phyloP scores from a whole-genome alignment of 352 stramenopile genomes.

The Globisporangium carolinianum region DNA sequence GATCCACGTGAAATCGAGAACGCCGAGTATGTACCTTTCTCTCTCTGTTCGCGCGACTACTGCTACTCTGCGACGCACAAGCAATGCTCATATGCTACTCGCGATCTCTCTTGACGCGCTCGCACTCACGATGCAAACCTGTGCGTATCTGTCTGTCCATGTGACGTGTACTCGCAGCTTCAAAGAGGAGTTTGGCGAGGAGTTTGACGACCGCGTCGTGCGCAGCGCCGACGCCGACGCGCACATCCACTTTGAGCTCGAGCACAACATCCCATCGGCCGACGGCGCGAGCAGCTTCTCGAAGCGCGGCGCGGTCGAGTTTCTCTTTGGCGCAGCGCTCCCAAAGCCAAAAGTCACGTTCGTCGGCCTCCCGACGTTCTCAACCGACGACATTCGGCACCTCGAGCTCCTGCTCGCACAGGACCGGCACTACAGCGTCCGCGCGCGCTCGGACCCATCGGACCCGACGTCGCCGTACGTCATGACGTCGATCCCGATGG shows the following conservation, averaged over 20 bases:
- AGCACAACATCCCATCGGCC: constrained; percentile 50
- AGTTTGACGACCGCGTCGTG: constrained; percentile 41
- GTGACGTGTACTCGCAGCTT: constrained; percentile 39
- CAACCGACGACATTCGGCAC: constrained; percentile 32
- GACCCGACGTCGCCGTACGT: constrained; percentile 62
- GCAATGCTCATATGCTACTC: background rate
- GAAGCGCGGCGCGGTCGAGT: constrained; percentile 47
- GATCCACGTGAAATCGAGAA: constrained; percentile 59
- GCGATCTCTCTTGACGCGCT: background rate
- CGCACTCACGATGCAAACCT: too few species aligned
- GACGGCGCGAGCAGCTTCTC: constrained; percentile 23
- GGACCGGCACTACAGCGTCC: constrained; percentile 61
- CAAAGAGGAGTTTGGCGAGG: constrained; percentile 60
- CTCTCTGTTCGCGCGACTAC: too few species aligned
- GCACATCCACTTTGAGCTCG: constrained; percentile 51
- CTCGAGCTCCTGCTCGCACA: constrained; percentile 37
- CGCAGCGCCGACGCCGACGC: constrained; percentile 29
- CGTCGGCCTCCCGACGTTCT: constrained; percentile 36
- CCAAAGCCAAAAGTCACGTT: constrained; percentile 63
- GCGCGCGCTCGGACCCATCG: constrained; percentile 47
- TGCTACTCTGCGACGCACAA: too few species aligned
- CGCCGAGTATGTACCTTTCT: constrained; percentile 36
- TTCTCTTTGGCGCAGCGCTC: constrained; percentile 42
- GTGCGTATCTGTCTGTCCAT: too few species aligned
- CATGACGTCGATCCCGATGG: constrained; percentile 69